Base-by-base conservation (phyloP, 257 asterid species). In the Cinchona pubescens region DNA sequence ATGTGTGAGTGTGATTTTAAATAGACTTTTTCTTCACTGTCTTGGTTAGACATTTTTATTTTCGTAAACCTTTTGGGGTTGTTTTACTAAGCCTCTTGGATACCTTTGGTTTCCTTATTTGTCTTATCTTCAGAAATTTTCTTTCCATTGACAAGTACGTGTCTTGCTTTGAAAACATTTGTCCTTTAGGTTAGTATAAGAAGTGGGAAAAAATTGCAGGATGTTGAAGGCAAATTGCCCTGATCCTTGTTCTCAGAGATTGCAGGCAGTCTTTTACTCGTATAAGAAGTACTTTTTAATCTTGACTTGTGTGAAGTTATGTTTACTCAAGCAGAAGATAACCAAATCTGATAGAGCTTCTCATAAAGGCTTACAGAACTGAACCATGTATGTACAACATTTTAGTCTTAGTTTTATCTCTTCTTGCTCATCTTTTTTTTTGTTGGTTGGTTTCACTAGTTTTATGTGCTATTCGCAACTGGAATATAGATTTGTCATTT, bases 1-100 rank as follows among this genome's bases (percentile, higher is more conserved):
- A 90, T 92, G 96, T 87, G 92, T 73, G 96, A 87, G 82, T 94
- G 89, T 85, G 98, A 97, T 55, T 94, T 90, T 77, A 90, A 87
- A 97, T 92, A 75, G 85, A 60, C 62, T 61, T 81, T 74, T 34
- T 34, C 55, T 59, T 30, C 66, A 42, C 4, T 56, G 67, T 35
- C 19, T n/a, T 53, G 40, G 35, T 10, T 27, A 40, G 21, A 10
- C 13, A 13, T 35, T 23, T 5, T 21, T 55, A n/a, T 53, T 49
- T 4, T 5, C 13, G 35, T 2, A 9, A 15, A 34, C 6, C n/a
- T n/a, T n/a, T n/a, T n/a, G n/a, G 38, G 13, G 5, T 35, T 7
- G 8, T 3, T 2, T n/a, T 7, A 53, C 38, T 65, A 45, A 71
- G 3, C 61, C 40, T 76, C 58, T 75, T 77, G 38, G 61, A 23